phyloP scores from a whole-genome alignment of 2,329 filamentous ascomycete genomes.

The Didymella lethalis region DNA sequence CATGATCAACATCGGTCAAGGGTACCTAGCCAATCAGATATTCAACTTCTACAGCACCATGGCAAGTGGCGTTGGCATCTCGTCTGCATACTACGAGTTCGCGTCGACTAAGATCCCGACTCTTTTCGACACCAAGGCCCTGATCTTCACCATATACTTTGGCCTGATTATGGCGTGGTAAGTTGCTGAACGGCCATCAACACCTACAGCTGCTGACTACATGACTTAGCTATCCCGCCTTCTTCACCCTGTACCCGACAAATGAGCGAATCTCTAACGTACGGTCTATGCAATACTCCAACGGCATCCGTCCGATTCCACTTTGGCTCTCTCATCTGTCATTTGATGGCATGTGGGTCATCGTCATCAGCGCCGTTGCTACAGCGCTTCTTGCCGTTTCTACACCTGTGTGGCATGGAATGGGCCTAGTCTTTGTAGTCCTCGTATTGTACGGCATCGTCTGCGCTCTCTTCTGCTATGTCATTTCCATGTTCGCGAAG shows the following conservation, averaged over 20 bases:
- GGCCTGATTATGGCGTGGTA: conserved; percentile 70
- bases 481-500: conserved; percentile 78
- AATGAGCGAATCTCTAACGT: conserved; percentile 79
- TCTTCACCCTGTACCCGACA: conserved; percentile 87
- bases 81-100: conserved; percentile 28
- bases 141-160: conserved; percentile 66
- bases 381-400: conserved; percentile 68
- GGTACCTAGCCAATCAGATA: conserved; percentile 49
- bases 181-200: conserved; percentile 49
- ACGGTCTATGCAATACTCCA: conserved; percentile 84
- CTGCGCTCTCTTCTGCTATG: conserved; percentile 76
- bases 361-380: conserved; percentile 72
- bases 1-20: conserved; percentile 36
- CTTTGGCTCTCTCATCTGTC: conserved; percentile 82
- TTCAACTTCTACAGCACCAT: conserved; percentile 33
- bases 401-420: conserved; percentile 69
- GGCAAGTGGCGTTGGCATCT: conserved; percentile 30
- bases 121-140: conserved; percentile 57
- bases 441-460: conserved; percentile 81
- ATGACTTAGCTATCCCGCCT: conserved; percentile 79
- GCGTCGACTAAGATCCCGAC: conserved; percentile 21
- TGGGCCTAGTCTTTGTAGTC: conserved; percentile 80
- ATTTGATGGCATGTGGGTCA: conserved; percentile 78
- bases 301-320: conserved; percentile 80
- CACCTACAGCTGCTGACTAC: conserved; percentile 55